Evolutionary conservation across 177 flowering plant species (phyloP).

Genomic region (Vitis hybrid): DNA sequence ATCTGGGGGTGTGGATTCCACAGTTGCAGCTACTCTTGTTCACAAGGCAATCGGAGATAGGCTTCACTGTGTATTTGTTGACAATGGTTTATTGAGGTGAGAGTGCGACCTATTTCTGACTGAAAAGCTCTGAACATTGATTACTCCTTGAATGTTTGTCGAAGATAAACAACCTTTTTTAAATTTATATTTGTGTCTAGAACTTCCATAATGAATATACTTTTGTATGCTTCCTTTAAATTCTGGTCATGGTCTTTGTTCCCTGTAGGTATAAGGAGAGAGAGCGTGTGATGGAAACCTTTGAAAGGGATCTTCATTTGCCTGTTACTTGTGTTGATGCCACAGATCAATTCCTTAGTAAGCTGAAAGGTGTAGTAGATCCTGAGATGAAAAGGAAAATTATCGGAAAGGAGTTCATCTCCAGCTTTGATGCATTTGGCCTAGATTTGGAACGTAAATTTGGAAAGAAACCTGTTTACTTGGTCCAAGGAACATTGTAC

Average conservation of each 20-base stretch:
- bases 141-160: too few relatives aligned
- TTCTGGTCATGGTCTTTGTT: not conserved
- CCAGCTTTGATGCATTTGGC: slow-evolving; percentile 78
- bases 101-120: not conserved
- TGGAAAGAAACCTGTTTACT: slow-evolving; percentile 67
- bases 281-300: slow-evolving; percentile 92
- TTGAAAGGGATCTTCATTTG: slow-evolving; percentile 79
- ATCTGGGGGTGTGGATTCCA: slow-evolving; percentile 97
- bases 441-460: slow-evolving; percentile 65
- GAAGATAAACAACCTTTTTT: too few relatives aligned
- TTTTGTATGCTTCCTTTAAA: not conserved
- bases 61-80: slow-evolving; percentile 96
- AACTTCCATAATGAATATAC: not conserved
- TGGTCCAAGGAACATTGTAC: slow-evolving; percentile 97
- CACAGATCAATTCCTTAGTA: slow-evolving; percentile 62
- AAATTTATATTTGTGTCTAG: not conserved
- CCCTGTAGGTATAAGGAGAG: slow-evolving; percentile 70
- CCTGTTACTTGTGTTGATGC: slow-evolving; percentile 96
- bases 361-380: slow-evolving; percentile 85
- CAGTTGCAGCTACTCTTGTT: slow-evolving; percentile 96
- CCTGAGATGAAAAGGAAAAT: slow-evolving; percentile 94
- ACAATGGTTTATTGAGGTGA: slow-evolving; percentile 92
- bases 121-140: not conserved
- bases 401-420: slow-evolving; percentile 89
- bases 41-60: slow-evolving; percentile 94